Conservation (phyloP, 2,329 filamentous ascomycete genomes). For the Botrytis fragariae region DNA sequence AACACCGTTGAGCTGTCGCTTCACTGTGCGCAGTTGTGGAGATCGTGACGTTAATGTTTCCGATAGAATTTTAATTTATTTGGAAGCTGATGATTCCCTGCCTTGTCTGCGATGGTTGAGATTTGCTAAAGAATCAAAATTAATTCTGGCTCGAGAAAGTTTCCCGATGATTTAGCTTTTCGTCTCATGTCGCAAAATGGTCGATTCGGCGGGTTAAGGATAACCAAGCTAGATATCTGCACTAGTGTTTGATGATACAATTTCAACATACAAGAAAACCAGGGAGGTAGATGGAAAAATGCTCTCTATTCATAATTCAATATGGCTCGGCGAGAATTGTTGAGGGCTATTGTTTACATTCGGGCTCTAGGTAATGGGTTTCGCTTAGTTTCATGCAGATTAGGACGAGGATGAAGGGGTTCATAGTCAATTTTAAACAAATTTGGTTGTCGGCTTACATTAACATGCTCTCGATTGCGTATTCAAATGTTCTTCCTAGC, state of each 20-base stretch:
- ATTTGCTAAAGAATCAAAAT: not conserved
- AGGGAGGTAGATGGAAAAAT: not conserved
- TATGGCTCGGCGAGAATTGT: not conserved
- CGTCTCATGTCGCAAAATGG: not conserved
- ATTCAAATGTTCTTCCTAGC: not conserved
- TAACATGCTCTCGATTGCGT: not conserved
- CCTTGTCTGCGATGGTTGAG: not conserved
- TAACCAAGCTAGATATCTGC: not conserved
- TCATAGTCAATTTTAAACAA: not conserved
- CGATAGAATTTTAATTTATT: not conserved
- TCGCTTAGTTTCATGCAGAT: conserved; percentile 11
- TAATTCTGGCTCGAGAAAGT: not conserved
- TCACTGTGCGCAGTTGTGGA: not conserved
- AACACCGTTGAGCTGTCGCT: not conserved
- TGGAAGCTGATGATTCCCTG: not conserved
- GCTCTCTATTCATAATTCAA: not conserved
- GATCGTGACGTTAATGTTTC: conserved; percentile 8
- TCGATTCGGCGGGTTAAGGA: conserved; percentile 2
- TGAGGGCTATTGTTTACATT: not conserved
- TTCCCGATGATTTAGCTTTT: conserved; percentile 7
- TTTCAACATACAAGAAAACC: not conserved
- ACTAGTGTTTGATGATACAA: not conserved
- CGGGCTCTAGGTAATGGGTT: not conserved
- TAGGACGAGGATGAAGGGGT: conserved; percentile 8
- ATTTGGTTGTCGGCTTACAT: not conserved